Base-by-base conservation (phyloP, 768 basidiomycete genomes). In the Rhodotorula sphaerocarpa region DNA sequence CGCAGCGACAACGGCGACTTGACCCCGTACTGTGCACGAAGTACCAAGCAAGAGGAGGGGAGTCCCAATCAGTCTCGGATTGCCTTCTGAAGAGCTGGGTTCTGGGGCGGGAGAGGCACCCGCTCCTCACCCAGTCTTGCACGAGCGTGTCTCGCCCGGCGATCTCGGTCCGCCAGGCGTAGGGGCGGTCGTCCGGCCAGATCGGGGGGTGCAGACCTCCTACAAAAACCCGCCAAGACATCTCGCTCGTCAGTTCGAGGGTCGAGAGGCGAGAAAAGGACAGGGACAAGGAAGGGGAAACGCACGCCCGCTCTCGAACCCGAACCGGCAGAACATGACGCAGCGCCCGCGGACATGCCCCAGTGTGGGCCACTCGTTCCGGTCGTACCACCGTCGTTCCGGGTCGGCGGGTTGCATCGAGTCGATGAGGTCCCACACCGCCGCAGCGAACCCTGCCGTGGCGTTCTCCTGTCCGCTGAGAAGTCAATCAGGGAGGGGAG, bases 261-360 rank as follows among this genome's bases (percentile, higher is more conserved):
- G n/a, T 21, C n/a, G n/a, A 27, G 25, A 7, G 6, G 20, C 7
- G 5, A 25, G 7, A 2, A 33, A 20, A 11, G 36, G 28, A 15
- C 27, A 41, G 16, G 7, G 18, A 31, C 41, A 12, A 55, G 28
- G 33, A 18, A 9, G 14, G 33, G 21, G 51, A 57, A 25, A 58
- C 57, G 30, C 57, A 51, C 57, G 50, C 0, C 42, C 31, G 11
- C n/a, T 28, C 18, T 57, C 45, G 25, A 31, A 58, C 23, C 30
- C 39, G 20, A 58, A 58, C 30, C 57, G 25, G 42, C 57, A 58
- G 31, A 58, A 51, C 50, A 58, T 43, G 42, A 58, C 57, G 31
- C 48, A 50, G 10, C 33, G 31, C 15, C 57, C 57, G 18, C 57
- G 21, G 18, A 44, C 57, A 16, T 58, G 48, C 7, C 42, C 57